Base-by-base conservation (phyloP, 2,329 filamentous ascomycete genomes). In the Sporothrix pseudoabietina region DNA sequence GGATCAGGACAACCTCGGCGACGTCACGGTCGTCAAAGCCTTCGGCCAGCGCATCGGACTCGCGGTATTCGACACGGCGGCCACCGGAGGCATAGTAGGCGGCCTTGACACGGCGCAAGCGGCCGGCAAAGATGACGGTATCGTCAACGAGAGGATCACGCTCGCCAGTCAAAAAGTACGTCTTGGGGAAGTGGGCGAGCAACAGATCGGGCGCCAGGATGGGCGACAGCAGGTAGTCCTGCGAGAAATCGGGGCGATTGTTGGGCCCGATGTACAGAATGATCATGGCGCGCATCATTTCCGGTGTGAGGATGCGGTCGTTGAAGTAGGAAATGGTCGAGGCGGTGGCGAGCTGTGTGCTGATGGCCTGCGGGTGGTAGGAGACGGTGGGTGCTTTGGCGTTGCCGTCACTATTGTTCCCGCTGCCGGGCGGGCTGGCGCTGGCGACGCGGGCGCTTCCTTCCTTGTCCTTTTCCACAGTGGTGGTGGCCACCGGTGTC, bases 231-330 rank as follows among this genome's bases (percentile, higher is more conserved):
- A 97, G 87, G 80, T 94, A 98, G 81, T 99, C 95, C 7, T 92
- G 93, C 39, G 89, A 89, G 81, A 99, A 98, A 80, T 98, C 94
- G 0, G 96, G 96, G 0, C 94, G 91, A 80, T 96, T 93, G 80
- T 98, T 92, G 0, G 94, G 94, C 0, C 96, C 96, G 72, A 99
- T 92, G 80, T 99, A 99, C 4, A 99, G 86, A 76, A 99, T 97
- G 76, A 99, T 97, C 94, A 99, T 98, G 76, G 94, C 94, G 44
- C 96, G 92, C 92, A 98, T 98, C 94, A 98, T 97, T 82, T 99
- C 96, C 0, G 96, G 95, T 0, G 94, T 95, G 16, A 99, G 86
- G 39, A 99, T 92, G 39, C 96, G 91, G 81, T 99, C 96, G 80
- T 97, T 96, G 81, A 98, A 97, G 82, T 98, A 98, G 0, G 95